phyloP scores from a whole-genome alignment of 2,329 filamentous ascomycete genomes.

The Beauveria medogensis region DNA sequence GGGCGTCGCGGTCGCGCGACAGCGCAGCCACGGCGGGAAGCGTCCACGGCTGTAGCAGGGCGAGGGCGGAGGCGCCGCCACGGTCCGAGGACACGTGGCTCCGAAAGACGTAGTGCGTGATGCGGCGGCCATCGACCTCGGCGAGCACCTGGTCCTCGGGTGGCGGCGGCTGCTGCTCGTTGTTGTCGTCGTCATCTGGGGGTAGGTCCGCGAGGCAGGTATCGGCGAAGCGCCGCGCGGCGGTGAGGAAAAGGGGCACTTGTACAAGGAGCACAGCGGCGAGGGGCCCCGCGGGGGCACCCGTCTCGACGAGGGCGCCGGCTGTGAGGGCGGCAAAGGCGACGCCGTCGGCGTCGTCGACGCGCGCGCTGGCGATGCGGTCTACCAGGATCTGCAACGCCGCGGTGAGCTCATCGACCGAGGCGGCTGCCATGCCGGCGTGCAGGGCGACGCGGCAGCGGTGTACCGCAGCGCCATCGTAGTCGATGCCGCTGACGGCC shows the following conservation, averaged over 20 bases:
- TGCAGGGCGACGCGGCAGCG: slow-evolving; percentile 5
- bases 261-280: not conserved
- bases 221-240: slow-evolving; percentile 3
- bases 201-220: not conserved
- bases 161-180: not conserved
- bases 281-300: not conserved
- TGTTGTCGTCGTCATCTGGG: not conserved
- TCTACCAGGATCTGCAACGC: not conserved
- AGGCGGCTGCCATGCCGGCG: not conserved
- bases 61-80: slow-evolving; percentile 4
- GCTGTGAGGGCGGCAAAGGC: slow-evolving; percentile 5
- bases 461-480: slow-evolving; percentile 5
- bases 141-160: slow-evolving; percentile 1
- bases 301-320: slow-evolving; percentile 4
- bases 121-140: not conserved
- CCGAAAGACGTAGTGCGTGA: slow-evolving; percentile 4
- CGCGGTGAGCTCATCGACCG: not conserved
- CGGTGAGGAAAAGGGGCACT: not conserved
- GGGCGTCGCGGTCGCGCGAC: not conserved
- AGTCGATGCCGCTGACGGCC: slow-evolving; percentile 9
- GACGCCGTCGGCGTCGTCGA: slow-evolving; percentile 5
- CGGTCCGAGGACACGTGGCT: not conserved
- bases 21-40: slow-evolving; percentile 1
- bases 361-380: not conserved
- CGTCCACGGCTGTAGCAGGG: slow-evolving; percentile 5